Evolutionary conservation across 169 alveolate genomes (phyloP).

Genomic region (Cryptosporidium andersoni): DNA sequence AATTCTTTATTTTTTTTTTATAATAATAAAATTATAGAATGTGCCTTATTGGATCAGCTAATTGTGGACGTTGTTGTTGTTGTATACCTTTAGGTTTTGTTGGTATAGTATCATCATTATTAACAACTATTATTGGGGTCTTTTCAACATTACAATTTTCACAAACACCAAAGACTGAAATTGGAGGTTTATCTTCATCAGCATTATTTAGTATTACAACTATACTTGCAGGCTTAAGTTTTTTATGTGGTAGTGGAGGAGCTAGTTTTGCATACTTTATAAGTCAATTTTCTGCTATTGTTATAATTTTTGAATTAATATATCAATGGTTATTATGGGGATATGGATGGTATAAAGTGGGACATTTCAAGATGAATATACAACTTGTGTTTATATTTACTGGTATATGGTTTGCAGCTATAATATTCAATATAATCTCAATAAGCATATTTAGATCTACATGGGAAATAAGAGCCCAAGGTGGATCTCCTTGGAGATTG

Average conservation of each 20-base stretch:
- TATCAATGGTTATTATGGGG: conserved; percentile 62
- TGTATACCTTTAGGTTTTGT: conserved; percentile 59
- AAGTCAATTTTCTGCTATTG: conserved; percentile 57
- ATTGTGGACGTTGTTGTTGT: conserved; percentile 53
- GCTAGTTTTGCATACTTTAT: conserved; percentile 66
- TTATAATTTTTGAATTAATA: conserved; percentile 41
- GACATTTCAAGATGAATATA: conserved; percentile 29
- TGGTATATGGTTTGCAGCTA: conserved; percentile 28
- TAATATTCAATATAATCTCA: conserved; percentile 28
- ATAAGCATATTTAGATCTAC: conserved; percentile 55
- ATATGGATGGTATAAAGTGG: conserved; percentile 29
- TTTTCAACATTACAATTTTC: conserved; percentile 56
- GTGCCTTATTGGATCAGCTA: conserved; percentile 63
- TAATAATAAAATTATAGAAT: background rate
- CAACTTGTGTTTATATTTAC: conserved; percentile 53
- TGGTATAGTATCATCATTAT: conserved; percentile 45
- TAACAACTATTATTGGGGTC: conserved; percentile 12
- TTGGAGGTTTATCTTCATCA: conserved; percentile 64
- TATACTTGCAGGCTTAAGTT: conserved; percentile 18
- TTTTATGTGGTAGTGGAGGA: conserved; percentile 61
- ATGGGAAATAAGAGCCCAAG: conserved; percentile 62
- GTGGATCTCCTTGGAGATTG: conserved; percentile 59
- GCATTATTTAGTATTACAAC: conserved; percentile 39
- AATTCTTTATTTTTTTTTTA: background rate
- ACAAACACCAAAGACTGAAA: conserved; percentile 52